These are phyloP conservation scores for Ogataea haglerorum DNA, from an alignment of 805 yeast genomes.

Conservation along the genomic window DNA sequence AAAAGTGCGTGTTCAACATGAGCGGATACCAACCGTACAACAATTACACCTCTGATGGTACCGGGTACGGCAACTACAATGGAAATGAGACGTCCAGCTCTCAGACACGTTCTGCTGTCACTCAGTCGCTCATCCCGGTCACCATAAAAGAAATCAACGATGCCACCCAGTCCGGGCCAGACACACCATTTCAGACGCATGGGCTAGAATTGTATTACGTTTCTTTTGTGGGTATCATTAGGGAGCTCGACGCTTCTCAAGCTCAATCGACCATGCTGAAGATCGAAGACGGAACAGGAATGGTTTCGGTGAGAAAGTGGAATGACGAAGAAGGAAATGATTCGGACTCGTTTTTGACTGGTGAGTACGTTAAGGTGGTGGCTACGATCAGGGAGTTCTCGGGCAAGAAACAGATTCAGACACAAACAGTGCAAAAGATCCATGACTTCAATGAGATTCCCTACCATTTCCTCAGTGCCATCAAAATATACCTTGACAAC, in stretches of 20 bases:
- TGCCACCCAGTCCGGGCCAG: slow-evolving; percentile 58
- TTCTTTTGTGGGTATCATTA: slow-evolving; percentile 65
- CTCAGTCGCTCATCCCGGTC: slow-evolving; percentile 53
- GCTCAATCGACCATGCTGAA: slow-evolving; percentile 54
- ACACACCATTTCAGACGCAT: slow-evolving; percentile 59
- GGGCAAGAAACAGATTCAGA: slow-evolving; percentile 61
- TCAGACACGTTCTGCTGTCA: slow-evolving; percentile 28
- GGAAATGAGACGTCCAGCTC: slow-evolving; percentile 18
- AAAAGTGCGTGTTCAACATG: slow-evolving; percentile 12
- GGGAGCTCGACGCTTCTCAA: slow-evolving; percentile 54
- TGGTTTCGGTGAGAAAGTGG: slow-evolving; percentile 65
- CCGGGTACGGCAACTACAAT: slow-evolving; percentile 35
- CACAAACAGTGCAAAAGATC: slow-evolving; percentile 55
- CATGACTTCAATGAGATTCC: slow-evolving; percentile 64
- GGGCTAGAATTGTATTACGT: slow-evolving; percentile 62
- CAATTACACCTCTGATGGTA: slow-evolving; percentile 33
- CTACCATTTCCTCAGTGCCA: slow-evolving; percentile 64
- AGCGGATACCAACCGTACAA: slow-evolving; percentile 38
- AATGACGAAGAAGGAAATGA: slow-evolving; percentile 37
- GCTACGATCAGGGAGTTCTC: slow-evolving; percentile 58
- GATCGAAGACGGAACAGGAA: slow-evolving; percentile 79
- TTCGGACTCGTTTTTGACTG: slow-evolving; percentile 34
- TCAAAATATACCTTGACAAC: slow-evolving; percentile 47
- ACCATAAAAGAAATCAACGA: slow-evolving; percentile 71
- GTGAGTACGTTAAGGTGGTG: slow-evolving; percentile 58